Percentiles rank a stretch among this genome's conserved stretches.
These are phyloP conservation scores for Tubosaeta sp. DNA, from an alignment of 768 basidiomycete species.

Conservation along the genomic window DNA sequence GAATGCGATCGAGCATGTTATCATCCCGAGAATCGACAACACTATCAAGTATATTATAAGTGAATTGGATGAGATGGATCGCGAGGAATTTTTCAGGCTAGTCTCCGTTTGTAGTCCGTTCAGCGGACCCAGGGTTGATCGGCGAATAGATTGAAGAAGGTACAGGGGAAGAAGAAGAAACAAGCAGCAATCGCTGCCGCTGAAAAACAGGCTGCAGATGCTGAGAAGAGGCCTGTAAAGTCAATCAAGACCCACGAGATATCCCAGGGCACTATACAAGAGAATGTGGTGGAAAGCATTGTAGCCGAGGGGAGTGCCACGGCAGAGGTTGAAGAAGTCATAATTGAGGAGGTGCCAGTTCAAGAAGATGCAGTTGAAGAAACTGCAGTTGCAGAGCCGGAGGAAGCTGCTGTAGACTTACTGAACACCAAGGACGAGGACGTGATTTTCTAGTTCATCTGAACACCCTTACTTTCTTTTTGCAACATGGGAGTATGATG, in stretches of 20 bases:
- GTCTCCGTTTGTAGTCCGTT: slow-evolving; percentile 12
- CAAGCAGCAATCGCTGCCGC: slow-evolving; percentile 49
- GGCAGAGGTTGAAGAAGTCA: slow-evolving; percentile 12
- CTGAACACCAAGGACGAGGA: slow-evolving; percentile 87
- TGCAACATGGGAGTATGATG: slow-evolving; percentile 36
- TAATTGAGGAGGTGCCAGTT: slow-evolving; percentile 9
- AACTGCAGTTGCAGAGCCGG: slow-evolving; percentile 2
- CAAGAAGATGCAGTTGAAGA: slow-evolving; percentile 27
- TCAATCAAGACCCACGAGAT: background rate
- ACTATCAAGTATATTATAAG: slow-evolving; percentile 98
- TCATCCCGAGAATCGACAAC: slow-evolving; percentile 94
- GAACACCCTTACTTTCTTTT: slow-evolving; percentile 4
- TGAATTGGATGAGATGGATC: slow-evolving; percentile 98
- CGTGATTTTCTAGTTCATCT: slow-evolving; percentile 72
- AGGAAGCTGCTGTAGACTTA: slow-evolving; percentile 51
- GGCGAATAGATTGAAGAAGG: slow-evolving; percentile 78
- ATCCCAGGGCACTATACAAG: slow-evolving; percentile 2
- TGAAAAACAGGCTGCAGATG: slow-evolving; percentile 12
- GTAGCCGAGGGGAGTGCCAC: background rate
- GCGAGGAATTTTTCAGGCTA: slow-evolving; percentile 89
- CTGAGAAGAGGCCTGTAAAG: slow-evolving; percentile 6
- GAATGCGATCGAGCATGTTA: slow-evolving; percentile 96
- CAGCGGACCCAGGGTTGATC: slow-evolving; percentile 1
- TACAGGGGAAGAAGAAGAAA: slow-evolving; percentile 95
- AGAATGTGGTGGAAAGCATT: slow-evolving; percentile 1